Evolutionary conservation across 768 basidiomycete species (phyloP).

Genomic region (Tulasnella sp.): DNA sequence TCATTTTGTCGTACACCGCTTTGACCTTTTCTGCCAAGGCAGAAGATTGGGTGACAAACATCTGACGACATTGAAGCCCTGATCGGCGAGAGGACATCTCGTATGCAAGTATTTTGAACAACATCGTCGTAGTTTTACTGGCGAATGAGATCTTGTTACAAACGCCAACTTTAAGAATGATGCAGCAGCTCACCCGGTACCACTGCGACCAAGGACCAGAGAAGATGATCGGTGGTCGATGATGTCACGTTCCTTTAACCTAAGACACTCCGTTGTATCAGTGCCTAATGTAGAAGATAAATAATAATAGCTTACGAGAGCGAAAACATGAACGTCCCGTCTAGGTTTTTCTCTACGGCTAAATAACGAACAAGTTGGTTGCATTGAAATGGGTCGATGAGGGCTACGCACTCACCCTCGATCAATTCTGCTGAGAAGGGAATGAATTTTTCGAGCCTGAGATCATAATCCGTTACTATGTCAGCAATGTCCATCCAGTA

Average conservation of each 20-base stretch:
- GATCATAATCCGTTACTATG: background rate
- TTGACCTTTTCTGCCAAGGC: constrained; percentile 9
- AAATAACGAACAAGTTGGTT: background rate
- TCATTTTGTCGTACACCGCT: background rate
- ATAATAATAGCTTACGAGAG: background rate
- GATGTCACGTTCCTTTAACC: constrained; percentile 1
- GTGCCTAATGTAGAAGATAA: background rate
- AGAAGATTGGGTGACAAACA: constrained; percentile 13
- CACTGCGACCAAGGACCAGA: constrained; percentile 13
- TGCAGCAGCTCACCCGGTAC: constrained; percentile 8
- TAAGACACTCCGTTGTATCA: background rate
- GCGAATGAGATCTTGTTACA: background rate
- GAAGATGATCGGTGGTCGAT: constrained; percentile 13
- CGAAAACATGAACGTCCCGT: background rate
- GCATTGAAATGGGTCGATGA: background rate
- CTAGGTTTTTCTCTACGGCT: background rate
- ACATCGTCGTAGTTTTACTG: constrained; percentile 14
- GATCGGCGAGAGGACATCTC: background rate
- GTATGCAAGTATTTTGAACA: constrained; percentile 6
- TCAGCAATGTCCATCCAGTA: background rate
- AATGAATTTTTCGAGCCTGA: constrained; percentile 35
- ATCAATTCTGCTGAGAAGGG: constrained; percentile 23
- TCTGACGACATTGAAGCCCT: background rate
- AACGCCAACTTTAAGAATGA: background rate
- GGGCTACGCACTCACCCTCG: constrained; percentile 24